A percentile compares a stretch with the other conserved stretches of the same genome.
Conservation (phyloP, 305 asterid species). For the Fraxinus angustifolia region DNA sequence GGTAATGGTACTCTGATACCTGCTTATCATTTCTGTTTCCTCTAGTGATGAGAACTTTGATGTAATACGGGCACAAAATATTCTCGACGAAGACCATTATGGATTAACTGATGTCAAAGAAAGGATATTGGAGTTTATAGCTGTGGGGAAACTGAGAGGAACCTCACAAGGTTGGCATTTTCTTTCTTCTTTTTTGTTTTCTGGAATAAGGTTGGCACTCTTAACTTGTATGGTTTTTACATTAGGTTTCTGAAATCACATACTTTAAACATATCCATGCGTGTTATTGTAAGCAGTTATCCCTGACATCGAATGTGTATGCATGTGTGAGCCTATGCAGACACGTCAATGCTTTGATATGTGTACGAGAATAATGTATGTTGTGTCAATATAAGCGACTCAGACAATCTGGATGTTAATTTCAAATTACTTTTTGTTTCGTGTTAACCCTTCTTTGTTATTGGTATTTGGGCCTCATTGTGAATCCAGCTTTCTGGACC, state of each 20-base stretch:
- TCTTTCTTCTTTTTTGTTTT: constrained; percentile 13
- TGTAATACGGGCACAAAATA: constrained; percentile 72
- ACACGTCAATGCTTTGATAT: neutral
- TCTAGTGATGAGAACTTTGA: constrained; percentile 80
- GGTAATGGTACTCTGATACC: neutral
- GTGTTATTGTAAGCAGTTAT: neutral
- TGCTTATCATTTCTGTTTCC: constrained; percentile 16
- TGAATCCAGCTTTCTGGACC: neutral
- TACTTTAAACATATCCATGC: neutral
- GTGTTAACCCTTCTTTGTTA: neutral
- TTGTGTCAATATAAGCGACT: neutral
- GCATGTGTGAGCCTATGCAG: constrained; percentile 16
- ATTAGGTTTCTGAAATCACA: neutral
- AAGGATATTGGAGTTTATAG: constrained; percentile 95
- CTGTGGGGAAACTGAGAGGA: constrained; percentile 98
- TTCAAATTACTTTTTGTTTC: neutral
- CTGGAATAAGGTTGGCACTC: constrained; percentile 21
- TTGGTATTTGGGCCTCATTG: neutral
- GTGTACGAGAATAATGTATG: neutral
- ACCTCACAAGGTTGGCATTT: constrained; percentile 78
- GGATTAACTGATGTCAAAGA: constrained; percentile 95
- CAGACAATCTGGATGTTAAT: neutral
- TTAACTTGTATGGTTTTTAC: constrained; percentile 17
- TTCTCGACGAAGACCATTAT: constrained; percentile 97
- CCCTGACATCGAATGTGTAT: neutral